phyloP scores from a whole-genome alignment of 2,329 filamentous ascomycete species.

The Epichloe coenophiala region DNA sequence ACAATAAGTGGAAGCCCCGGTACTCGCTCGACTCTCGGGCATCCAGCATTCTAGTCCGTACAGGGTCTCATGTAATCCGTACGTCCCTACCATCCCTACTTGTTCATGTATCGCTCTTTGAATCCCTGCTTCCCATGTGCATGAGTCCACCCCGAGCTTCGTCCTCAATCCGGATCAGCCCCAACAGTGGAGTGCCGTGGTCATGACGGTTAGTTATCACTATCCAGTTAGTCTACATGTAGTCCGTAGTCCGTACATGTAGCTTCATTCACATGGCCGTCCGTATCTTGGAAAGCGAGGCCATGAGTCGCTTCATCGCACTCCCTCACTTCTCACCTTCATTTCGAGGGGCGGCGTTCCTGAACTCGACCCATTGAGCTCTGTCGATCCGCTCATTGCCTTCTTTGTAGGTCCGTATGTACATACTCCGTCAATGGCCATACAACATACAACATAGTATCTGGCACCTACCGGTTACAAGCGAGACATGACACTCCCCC shows the following conservation, averaged over 20 bases:
- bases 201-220: no score
- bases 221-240: no score
- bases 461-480: constrained; percentile 7
- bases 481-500: constrained; percentile 12
- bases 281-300: background rate
- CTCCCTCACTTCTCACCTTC: background rate
- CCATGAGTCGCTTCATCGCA: background rate
- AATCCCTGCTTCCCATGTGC: constrained; percentile 5
- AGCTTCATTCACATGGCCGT: background rate
- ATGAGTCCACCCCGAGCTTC: background rate
- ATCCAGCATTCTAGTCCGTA: background rate
- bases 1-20: background rate
- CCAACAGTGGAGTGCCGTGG: background rate
- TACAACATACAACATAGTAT: no score
- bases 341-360: no score
- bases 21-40: background rate
- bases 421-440: background rate
- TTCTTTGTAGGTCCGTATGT: no score
- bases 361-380: no score
- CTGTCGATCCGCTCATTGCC: background rate
- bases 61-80: background rate
- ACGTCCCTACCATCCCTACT: background rate
- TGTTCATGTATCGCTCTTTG: background rate
- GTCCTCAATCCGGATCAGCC: background rate
- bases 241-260: background rate